Conservation (phyloP, 2,329 filamentous ascomycete species). For the Ramularia endophylla region DNA sequence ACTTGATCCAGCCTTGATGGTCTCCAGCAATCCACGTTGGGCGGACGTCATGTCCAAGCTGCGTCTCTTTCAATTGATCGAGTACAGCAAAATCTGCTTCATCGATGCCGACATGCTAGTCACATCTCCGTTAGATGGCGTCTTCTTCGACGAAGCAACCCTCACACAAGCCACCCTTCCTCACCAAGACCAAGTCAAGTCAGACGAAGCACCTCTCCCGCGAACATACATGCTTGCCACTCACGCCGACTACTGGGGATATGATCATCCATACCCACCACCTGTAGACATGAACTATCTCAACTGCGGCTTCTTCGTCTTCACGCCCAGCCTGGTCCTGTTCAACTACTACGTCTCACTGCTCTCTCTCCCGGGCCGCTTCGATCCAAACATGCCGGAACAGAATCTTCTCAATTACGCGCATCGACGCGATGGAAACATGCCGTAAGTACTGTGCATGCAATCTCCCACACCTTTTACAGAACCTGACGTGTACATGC, state of each 20-base stretch:
- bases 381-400: constrained; percentile 31
- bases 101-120: constrained; percentile 31
- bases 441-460: too few species aligned
- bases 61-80: constrained; percentile 29
- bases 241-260: constrained; percentile 28
- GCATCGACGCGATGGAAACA: constrained; percentile 33
- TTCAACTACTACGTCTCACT: constrained; percentile 35
- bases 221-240: constrained; percentile 37
- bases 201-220: constrained; percentile 34
- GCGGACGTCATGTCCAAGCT: constrained; percentile 34
- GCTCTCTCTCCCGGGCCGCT: constrained; percentile 27
- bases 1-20: constrained; percentile 29
- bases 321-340: constrained; percentile 28
- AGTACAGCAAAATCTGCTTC: constrained; percentile 32
- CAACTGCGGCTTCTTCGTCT: constrained; percentile 36
- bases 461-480: too few species aligned
- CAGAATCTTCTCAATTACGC: constrained; percentile 38
- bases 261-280: constrained; percentile 30
- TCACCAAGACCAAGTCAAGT: constrained; percentile 17
- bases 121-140: constrained; percentile 22
- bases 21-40: constrained; percentile 26
- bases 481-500: too few species aligned
- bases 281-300: constrained; percentile 25
- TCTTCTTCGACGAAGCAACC: constrained; percentile 34
- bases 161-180: constrained; percentile 26